Conservation (phyloP, 257 asterid genomes). For the Solanum paucissectum region DNA sequence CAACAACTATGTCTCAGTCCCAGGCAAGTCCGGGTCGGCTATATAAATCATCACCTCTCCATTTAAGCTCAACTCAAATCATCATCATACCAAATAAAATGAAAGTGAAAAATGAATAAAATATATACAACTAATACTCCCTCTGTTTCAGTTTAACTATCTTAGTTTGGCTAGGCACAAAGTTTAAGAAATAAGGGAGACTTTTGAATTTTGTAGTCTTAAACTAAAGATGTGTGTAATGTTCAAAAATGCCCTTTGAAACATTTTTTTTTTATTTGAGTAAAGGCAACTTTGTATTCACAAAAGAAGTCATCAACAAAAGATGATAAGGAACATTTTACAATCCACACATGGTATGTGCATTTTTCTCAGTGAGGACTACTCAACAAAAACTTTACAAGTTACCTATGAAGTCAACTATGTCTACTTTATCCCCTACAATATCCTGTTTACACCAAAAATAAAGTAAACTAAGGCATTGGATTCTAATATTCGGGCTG, state of each 20-base stretch:
- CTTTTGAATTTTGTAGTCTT: not conserved
- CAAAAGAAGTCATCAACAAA: not conserved
- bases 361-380: not conserved
- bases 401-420: not conserved
- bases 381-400: not conserved
- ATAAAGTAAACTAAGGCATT: not conserved
- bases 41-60: not conserved
- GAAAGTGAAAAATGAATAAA: not conserved
- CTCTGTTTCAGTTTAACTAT: not conserved
- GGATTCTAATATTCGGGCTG: not conserved
- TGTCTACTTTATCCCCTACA: not conserved
- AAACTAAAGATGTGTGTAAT: not conserved
- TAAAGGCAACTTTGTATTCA: not conserved
- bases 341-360: not conserved
- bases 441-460: not conserved
- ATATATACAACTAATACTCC: not conserved
- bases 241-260: not conserved
- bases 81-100: not conserved
- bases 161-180: not conserved
- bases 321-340: not conserved
- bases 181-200: not conserved
- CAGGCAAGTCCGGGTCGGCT: not conserved
- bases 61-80: not conserved
- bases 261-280: not conserved
- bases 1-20: not conserved